Evolutionary conservation across 2,329 filamentous ascomycete species (phyloP), one percentile per base, ranked within the genome.

Genomic region (Huntiella bhutanensis): DNA sequence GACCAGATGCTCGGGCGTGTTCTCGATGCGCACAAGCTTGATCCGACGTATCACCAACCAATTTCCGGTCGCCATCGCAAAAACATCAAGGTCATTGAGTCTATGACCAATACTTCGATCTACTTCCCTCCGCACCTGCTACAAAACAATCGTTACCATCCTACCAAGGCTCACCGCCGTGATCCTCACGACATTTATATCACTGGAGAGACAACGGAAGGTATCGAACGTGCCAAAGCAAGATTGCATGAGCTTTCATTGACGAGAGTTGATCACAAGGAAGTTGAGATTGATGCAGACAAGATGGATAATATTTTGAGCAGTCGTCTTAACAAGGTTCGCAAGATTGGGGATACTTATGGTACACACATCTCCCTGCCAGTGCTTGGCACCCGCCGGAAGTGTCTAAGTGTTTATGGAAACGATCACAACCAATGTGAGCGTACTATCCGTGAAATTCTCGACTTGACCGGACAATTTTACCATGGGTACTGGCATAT

Each of bases 11-110:
- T 85, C 51, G 75, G 77, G 47, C 76, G 80, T 53, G 66, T 76
- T 48, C 80, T 91, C 46, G 86, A 94, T 60, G 76, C 72, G 41
- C 77, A 86, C 56, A 82, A 82, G 57, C 70, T 94, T 49, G 87
- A 95, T 54, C 66, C 88, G 43, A 83, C 85, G 19, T 73, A 94
- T 59, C 91, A 98, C 60, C 91, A 86, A 49, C 71, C 95, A 47
- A 78, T 96, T 43, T 95, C 87, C 60, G 91, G 91, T 42, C 82
- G 91, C 42, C 88, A 87, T 54, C 76, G 91, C 54, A 93, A 94
- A 68, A 95, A 95, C 60, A 94, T 98, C 66, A 96, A 96, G 67
- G 68, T 91, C 56, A 95, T 98, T 57, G 91, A 98, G 63, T 93
- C 91, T 11, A 77, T 82, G 22, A 96, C 91, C 11, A 85, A 87